Percentiles rank a stretch among this genome's conserved stretches.
Evolutionary conservation across 306 rosid genomes (phyloP).

Genomic region (Erythrophleum fordii): DNA sequence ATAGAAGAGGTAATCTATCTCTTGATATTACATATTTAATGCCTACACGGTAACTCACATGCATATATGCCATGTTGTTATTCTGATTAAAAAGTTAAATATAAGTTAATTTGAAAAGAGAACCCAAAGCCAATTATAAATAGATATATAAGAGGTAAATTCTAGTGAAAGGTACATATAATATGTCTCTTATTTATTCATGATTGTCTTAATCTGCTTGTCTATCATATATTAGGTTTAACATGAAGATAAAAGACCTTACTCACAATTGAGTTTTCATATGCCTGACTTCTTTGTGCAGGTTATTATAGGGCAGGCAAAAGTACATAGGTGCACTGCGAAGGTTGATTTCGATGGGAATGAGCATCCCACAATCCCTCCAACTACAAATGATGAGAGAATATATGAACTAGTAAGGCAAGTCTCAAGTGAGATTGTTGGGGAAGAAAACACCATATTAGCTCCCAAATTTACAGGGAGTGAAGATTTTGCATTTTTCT

Average conservation of each 20-base stretch:
- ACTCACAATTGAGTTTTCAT: neutral
- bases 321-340: constrained; percentile 73
- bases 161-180: neutral
- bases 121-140: neutral
- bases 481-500: constrained; percentile 90
- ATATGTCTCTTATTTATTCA: neutral
- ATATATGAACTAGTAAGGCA: constrained; percentile 58
- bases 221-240: neutral
- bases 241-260: neutral
- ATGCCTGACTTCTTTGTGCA: constrained; percentile 31
- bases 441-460: constrained; percentile 59
- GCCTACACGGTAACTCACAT: neutral
- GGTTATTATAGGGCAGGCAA: constrained; percentile 78
- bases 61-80: neutral
- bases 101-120: neutral
- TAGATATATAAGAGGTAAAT: neutral
- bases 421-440: constrained; percentile 64
- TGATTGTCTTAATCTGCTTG: neutral
- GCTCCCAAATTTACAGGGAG: constrained; percentile 74
- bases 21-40: neutral
- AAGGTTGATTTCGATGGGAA: constrained; percentile 70
- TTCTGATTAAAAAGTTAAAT: neutral
- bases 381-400: constrained; percentile 63
- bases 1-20: constrained; percentile 71
- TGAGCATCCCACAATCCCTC: constrained; percentile 77